These are phyloP conservation scores for Fraxinus paxiana DNA, from an alignment of 305 asterid genomes.

Conservation along the genomic window DNA sequence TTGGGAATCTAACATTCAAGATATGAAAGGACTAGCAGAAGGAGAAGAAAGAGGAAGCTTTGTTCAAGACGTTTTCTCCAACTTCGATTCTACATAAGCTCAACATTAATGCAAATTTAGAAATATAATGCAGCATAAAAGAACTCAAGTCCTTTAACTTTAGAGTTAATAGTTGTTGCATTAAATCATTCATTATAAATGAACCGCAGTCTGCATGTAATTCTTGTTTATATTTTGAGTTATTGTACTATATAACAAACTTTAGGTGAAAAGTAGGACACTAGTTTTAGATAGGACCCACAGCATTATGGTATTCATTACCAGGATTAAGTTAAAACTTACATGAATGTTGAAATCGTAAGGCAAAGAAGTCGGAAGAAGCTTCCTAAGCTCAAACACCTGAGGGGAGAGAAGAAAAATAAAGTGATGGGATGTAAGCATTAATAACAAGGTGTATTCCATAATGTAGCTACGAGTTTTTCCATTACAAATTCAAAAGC, in stretches of 20 bases:
- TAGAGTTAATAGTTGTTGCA: neutral
- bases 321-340: conserved; percentile 29
- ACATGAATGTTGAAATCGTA: conserved; percentile 92
- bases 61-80: neutral
- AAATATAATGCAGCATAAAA: neutral
- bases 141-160: neutral
- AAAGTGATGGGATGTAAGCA: conserved; percentile 2
- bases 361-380: conserved; percentile 72
- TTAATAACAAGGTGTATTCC: neutral
- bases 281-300: neutral
- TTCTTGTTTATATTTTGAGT: neutral
- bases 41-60: neutral
- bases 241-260: neutral
- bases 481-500: neutral
- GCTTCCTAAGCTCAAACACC: conserved; percentile 90
- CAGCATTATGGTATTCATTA: neutral
- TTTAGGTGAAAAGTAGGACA: neutral
- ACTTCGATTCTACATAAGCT: neutral
- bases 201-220: neutral
- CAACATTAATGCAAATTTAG: neutral
- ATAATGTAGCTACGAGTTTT: neutral
- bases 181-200: neutral
- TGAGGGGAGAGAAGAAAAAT: conserved; percentile 28
- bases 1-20: neutral
- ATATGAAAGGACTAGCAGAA: neutral